Evolutionary conservation across 805 yeast species (phyloP).

Genomic region (Debaryomyces castellii): DNA sequence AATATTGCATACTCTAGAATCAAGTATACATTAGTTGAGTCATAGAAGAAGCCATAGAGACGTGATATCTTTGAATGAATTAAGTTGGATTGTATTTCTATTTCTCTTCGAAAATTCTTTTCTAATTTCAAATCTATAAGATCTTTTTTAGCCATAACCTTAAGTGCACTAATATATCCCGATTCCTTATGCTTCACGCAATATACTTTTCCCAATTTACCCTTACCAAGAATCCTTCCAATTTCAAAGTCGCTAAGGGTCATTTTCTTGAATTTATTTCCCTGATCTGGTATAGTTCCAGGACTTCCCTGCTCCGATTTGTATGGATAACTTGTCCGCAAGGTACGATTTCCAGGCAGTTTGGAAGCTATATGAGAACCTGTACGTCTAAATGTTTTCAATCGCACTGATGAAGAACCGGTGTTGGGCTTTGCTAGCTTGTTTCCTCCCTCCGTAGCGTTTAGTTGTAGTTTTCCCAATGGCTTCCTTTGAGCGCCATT

Average conservation of each 20-base stretch:
- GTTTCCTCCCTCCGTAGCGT: slow-evolving; percentile 2
- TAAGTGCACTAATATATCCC: slow-evolving; percentile 84
- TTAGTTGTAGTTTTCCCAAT: slow-evolving; percentile 7
- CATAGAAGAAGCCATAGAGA: slow-evolving; percentile 83
- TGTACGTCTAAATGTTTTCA: background rate
- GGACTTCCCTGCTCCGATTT: slow-evolving; percentile 4
- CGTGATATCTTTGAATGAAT: slow-evolving; percentile 79
- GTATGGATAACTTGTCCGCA: background rate
- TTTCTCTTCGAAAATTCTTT: slow-evolving; percentile 84
- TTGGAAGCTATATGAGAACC: slow-evolving; percentile 4
- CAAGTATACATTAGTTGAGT: slow-evolving; percentile 74
- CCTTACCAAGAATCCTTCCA: slow-evolving; percentile 86
- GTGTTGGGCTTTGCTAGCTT: background rate
- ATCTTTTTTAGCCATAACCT: slow-evolving; percentile 86
- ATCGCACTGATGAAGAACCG: background rate
- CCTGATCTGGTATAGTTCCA: background rate
- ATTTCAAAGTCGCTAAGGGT: slow-evolving; percentile 72
- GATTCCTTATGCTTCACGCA: slow-evolving; percentile 75
- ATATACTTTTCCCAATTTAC: slow-evolving; percentile 90
- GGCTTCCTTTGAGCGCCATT: slow-evolving; percentile 6
- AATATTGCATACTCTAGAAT: slow-evolving; percentile 80
- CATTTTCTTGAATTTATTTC: slow-evolving; percentile 3
- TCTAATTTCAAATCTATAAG: slow-evolving; percentile 73
- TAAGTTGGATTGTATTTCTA: slow-evolving; percentile 82
- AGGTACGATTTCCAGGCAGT: slow-evolving; percentile 2